phyloP scores from a whole-genome alignment of 495 filamentous ascomycete genomes.

The Podospora tetraspora region DNA sequence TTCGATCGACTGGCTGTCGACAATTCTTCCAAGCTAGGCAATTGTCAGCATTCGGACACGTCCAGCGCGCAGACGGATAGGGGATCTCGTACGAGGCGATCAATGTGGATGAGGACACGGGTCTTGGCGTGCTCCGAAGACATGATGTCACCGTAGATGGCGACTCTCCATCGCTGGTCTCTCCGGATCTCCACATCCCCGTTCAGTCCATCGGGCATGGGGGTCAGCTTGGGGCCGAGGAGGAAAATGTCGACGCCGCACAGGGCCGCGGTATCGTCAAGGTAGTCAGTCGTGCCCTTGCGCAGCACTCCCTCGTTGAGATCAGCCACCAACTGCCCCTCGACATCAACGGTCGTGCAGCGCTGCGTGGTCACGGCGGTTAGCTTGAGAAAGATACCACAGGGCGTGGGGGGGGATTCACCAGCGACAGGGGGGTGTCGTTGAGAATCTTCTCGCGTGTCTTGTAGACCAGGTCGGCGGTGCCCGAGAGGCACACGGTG shows the following conservation, averaged over 20 bases:
- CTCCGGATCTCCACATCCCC: slow-evolving; percentile 47
- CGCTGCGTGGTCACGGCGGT: slow-evolving; percentile 50
- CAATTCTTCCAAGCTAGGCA: slow-evolving; percentile 71
- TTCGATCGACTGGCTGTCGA: slow-evolving; percentile 78
- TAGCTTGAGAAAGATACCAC: slow-evolving; percentile 4
- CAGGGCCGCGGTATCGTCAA: slow-evolving; percentile 74
- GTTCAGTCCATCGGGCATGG: slow-evolving; percentile 57
- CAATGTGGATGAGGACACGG: slow-evolving; percentile 90
- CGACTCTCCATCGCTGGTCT: slow-evolving; percentile 81
- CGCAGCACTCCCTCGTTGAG: slow-evolving; percentile 59
- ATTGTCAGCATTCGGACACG: slow-evolving; percentile 19
- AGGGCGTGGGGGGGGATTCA: slow-evolving; percentile 41
- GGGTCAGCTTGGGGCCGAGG: slow-evolving; percentile 69
- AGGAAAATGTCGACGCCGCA: slow-evolving; percentile 96
- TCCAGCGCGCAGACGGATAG: slow-evolving; percentile 15
- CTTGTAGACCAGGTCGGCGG: slow-evolving; percentile 75
- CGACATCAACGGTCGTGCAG: slow-evolving; percentile 87
- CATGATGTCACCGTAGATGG: slow-evolving; percentile 92
- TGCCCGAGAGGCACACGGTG: slow-evolving; percentile 83
- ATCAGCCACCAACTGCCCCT: slow-evolving; percentile 81
- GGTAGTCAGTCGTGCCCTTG: slow-evolving; percentile 65
- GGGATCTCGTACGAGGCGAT: slow-evolving; percentile 72
- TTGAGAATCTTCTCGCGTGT: slow-evolving; percentile 80
- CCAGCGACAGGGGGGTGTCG: slow-evolving; percentile 80
- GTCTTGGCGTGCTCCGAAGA: slow-evolving; percentile 97